Conservation (phyloP, 768 basidiomycete species). For the Tephrocybe sp. region DNA sequence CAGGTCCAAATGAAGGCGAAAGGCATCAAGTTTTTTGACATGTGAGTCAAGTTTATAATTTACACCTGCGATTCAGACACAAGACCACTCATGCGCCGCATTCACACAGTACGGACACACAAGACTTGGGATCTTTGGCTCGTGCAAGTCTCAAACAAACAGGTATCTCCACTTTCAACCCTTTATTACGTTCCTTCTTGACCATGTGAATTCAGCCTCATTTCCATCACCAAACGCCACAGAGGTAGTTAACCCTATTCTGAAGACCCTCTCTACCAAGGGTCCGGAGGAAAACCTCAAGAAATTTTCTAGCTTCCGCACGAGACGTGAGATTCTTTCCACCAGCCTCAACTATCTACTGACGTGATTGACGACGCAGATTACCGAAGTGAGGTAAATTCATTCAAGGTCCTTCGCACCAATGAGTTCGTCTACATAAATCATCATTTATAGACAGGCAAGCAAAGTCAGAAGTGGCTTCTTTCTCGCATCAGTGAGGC, state of each 20-base stretch:
- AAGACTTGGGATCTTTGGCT: conserved; percentile 47
- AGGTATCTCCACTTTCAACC: conserved; percentile 31
- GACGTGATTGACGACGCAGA: conserved; percentile 40
- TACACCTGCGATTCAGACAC: neutral
- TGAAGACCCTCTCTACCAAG: conserved; percentile 63
- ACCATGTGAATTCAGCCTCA: conserved; percentile 35
- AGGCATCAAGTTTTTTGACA: conserved; percentile 84
- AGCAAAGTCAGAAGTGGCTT: conserved; percentile 76
- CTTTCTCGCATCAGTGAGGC: conserved; percentile 66
- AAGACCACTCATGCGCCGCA: conserved; percentile 13
- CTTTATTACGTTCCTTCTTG: conserved; percentile 16
- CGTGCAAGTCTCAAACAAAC: conserved; percentile 32
- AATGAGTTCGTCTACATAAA: conserved; percentile 15
- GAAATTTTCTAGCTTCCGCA: conserved; percentile 69
- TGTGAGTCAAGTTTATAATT: conserved; percentile 44
- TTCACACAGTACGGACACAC: conserved; percentile 67
- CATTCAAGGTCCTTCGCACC: neutral
- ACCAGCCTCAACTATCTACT: conserved; percentile 10
- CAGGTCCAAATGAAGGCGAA: conserved; percentile 77
- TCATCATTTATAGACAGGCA: conserved; percentile 54
- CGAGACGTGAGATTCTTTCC: conserved; percentile 53
- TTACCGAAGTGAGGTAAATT: conserved; percentile 70
- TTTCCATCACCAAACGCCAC: conserved; percentile 62
- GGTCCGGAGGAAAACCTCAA: conserved; percentile 63
- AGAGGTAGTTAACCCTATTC: conserved; percentile 52